Percentiles rank a stretch among this genome's conserved stretches.
phyloP scores from a whole-genome alignment of 352 stramenopile species.

The Phytophthora europaea region DNA sequence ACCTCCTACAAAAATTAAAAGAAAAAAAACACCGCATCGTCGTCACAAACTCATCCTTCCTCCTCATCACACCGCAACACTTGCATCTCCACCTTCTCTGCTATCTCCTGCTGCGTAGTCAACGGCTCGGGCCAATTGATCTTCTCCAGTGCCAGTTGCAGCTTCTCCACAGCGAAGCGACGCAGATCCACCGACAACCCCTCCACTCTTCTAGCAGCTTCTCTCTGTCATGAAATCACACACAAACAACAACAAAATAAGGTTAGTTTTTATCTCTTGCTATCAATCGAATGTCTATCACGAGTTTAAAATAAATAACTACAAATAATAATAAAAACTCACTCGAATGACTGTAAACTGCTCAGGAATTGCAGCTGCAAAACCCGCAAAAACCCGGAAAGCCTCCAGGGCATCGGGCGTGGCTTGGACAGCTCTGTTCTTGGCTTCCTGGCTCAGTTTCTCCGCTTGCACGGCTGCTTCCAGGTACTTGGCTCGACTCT shows the following conservation, averaged over 20 bases:
- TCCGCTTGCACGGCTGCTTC: constrained; percentile 63
- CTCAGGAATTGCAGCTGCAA: constrained; percentile 49
- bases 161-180: constrained; percentile 61
- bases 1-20: constrained; percentile 29
- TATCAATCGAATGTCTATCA: neutral
- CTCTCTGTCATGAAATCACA: constrained; percentile 32
- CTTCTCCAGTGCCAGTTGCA: constrained; percentile 51
- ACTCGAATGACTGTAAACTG: constrained; percentile 61
- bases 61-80: neutral
- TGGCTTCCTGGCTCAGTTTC: constrained; percentile 55
- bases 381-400: constrained; percentile 52
- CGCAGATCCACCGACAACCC: constrained; percentile 61
- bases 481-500: constrained; percentile 57
- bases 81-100: constrained; percentile 33
- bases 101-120: constrained; percentile 40
- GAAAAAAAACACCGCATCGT: constrained; percentile 1
- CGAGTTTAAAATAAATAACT: neutral
- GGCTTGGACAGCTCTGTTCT: constrained; percentile 46
- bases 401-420: constrained; percentile 53
- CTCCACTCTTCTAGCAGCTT: constrained; percentile 55
- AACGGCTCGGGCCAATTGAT: constrained; percentile 63
- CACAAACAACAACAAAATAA: neutral
- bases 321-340: constrained; percentile 16
- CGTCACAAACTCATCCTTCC: constrained; percentile 13
- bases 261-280: neutral